Base-by-base conservation (phyloP, 495 filamentous ascomycete species). In the Penicillium herquei region DNA sequence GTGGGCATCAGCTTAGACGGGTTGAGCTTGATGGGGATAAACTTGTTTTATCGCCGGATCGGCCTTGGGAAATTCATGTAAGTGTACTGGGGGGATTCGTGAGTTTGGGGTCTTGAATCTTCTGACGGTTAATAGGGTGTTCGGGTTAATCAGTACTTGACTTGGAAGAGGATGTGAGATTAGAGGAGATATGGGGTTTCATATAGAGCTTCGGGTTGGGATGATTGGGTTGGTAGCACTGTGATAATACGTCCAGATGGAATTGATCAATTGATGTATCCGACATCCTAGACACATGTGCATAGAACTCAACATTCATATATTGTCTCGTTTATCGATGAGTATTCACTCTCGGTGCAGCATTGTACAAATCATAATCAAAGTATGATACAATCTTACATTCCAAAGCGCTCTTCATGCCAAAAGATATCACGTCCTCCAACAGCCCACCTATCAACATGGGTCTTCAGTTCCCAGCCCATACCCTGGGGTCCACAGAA, bases 401-500 rank as follows among this genome's bases (percentile, higher is more conserved):
- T 26, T 30, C 43, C 43, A 30, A 46, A 46, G 13, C 43, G 17
- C 13, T 46, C 43, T 30, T 46, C 16, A 46, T 46, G 43, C 43
- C 43, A 46, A 11, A 46, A 26, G 18, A 46, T 18, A 46, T 17
- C 11, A 8, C 43, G 43, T 18, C 43, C 43, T 30, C 26, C 5
- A 6, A 26, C 43, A 18, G 26, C 43, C 52, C 52, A 55, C 14
- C 30, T 21, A 6, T 43, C 33, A 3, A 42, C 34, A 17, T 46
- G 35, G 12, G 7, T 7, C 13, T 43, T 33, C 35, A 55, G 8
- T 13, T 55, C 52, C 7, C 43, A 43, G 11, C 42, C 52, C 52
- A 55, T 55, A 10, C 18, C 45, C 18, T 39, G 33, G 3, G 52
- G 52, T 12, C 52, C 52, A 39, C 52, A 55, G n/a, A 48, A 55